Conservation (phyloP, 2,329 filamentous ascomycete genomes). For the Penicillium sp. region DNA sequence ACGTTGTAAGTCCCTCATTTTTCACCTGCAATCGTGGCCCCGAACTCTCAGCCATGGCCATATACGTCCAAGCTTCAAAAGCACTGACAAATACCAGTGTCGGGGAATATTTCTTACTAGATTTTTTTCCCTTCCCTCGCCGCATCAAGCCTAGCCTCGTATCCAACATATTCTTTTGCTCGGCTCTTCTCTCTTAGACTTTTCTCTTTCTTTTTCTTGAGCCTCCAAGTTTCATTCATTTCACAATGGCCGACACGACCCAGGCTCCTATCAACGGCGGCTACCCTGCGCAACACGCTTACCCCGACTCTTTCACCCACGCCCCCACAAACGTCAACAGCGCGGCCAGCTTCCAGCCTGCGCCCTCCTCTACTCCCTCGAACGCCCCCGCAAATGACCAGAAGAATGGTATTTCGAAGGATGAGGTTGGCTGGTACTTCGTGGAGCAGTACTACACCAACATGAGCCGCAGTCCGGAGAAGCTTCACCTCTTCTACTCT, state of each 20-base stretch:
- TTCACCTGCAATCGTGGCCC: no score
- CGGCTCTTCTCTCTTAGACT: no score
- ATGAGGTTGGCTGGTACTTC: conserved; percentile 98
- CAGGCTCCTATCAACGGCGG: conserved; percentile 37
- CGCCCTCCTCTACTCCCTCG: conserved; percentile 33
- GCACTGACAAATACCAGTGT: no score
- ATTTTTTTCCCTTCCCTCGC: no score
- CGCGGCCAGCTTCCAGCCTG: conserved; percentile 32
- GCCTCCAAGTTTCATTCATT: no score
- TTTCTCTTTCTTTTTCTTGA: no score
- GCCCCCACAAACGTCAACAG: conserved; percentile 29
- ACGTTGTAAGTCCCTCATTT: no score
- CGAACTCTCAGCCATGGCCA: no score
- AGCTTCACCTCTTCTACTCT: conserved; percentile 92
- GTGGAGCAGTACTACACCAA: conserved; percentile 99
- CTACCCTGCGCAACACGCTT: conserved; percentile 34
- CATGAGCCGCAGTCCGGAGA: conserved; percentile 84
- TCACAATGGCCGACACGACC: conserved; percentile 37
- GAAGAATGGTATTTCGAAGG: conserved; percentile 56
- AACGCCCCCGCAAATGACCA: conserved; percentile 30
- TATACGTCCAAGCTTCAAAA: no score
- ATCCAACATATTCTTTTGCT: no score
- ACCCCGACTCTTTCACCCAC: conserved; percentile 32
- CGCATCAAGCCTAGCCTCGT: no score
- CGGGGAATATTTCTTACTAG: no score